Conservation (phyloP, 169 alveolate species). For the Theileria parva region DNA sequence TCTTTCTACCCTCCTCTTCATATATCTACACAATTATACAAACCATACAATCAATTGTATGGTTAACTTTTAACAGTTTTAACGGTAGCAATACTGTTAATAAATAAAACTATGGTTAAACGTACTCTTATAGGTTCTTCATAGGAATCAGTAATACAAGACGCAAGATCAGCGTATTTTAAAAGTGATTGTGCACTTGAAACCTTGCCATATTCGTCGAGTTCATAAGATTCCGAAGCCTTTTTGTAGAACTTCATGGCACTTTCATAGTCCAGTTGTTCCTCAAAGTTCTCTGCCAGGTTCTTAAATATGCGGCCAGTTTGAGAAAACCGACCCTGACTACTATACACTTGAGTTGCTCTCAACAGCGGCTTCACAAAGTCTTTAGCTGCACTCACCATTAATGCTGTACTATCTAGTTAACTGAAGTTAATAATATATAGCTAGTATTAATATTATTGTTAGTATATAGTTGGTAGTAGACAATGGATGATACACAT, state of each 20-base stretch:
- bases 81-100: not conserved
- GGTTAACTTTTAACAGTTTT: not conserved
- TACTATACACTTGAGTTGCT: slow-evolving; percentile 69
- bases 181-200: slow-evolving; percentile 65
- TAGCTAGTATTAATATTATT: not conserved
- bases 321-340: slow-evolving; percentile 73
- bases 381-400: slow-evolving; percentile 31
- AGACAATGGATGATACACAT: slow-evolving; percentile 13
- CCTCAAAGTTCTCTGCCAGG: slow-evolving; percentile 69
- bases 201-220: slow-evolving; percentile 76
- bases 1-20: slow-evolving; percentile 71
- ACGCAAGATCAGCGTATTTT: slow-evolving; percentile 69
- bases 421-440: not conserved
- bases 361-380: slow-evolving; percentile 54
- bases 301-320: slow-evolving; percentile 69
- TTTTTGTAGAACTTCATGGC: slow-evolving; percentile 67
- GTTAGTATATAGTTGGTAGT: not conserved
- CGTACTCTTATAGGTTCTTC: slow-evolving; percentile 42
- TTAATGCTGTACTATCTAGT: not conserved
- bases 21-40: slow-evolving; percentile 36
- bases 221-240: slow-evolving; percentile 75
- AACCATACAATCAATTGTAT: not conserved
- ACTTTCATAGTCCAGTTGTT: slow-evolving; percentile 41
- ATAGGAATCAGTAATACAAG: slow-evolving; percentile 3
- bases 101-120: not conserved